Evolutionary conservation across 345 rosid species (phyloP).

Genomic region (Angophora floribunda): DNA sequence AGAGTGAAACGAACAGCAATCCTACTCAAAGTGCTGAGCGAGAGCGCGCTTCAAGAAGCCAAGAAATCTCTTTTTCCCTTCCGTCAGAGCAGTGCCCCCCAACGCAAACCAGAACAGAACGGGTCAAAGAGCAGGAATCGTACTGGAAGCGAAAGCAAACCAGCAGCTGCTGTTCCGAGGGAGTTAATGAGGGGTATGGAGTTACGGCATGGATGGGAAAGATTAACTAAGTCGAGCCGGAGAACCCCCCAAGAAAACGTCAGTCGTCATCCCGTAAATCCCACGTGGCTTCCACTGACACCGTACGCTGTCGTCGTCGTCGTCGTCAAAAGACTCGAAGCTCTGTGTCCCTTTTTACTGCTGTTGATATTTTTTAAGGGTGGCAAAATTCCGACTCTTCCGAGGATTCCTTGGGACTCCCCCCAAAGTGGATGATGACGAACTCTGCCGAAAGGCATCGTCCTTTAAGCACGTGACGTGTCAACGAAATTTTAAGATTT

Average conservation of each 20-base stretch:
- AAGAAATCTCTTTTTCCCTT: not conserved
- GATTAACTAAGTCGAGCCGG: not conserved
- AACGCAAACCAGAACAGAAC: not conserved
- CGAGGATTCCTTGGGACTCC: not conserved
- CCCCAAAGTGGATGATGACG: not conserved
- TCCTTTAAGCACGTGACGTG: not conserved
- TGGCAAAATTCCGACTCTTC: not conserved
- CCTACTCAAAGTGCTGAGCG: not conserved
- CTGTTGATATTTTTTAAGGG: not conserved
- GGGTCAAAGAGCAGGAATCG: not conserved
- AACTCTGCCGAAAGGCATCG: not conserved
- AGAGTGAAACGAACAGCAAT: not conserved
- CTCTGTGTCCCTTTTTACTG: not conserved
- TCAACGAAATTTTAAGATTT: not conserved
- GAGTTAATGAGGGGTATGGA: not conserved
- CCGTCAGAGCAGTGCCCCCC: not conserved
- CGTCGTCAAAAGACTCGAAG: not conserved
- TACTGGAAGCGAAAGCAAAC: not conserved
- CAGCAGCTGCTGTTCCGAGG: not conserved
- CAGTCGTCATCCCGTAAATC: not conserved
- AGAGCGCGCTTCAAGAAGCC: not conserved
- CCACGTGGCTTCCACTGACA: not conserved
- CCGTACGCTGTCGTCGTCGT: not conserved
- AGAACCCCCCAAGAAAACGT: not conserved
- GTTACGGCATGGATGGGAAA: not conserved